These are phyloP conservation scores for Grammothele lineata DNA, from an alignment of 768 basidiomycete genomes.

Conservation along the genomic window DNA sequence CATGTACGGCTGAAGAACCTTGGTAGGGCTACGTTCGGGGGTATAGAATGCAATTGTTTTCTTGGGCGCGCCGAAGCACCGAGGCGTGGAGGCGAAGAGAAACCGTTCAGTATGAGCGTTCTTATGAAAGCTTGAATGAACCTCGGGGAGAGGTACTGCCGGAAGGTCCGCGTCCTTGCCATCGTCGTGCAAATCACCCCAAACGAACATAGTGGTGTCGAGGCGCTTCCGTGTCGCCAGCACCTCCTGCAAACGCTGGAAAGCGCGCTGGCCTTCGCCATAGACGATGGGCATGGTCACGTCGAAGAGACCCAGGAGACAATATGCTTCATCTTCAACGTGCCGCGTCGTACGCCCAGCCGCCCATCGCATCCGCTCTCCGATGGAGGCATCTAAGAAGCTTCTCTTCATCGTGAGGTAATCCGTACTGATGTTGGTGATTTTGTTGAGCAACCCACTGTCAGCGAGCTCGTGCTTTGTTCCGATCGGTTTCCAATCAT, in stretches of 20 bases:
- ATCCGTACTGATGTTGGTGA: neutral
- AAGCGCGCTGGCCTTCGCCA: slow-evolving; percentile 1
- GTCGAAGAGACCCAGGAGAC: slow-evolving; percentile 7
- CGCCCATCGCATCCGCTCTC: slow-evolving; percentile 7
- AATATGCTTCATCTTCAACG: slow-evolving; percentile 1
- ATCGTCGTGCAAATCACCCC: too few species aligned
- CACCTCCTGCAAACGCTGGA: slow-evolving; percentile 1
- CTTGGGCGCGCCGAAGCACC: too few species aligned
- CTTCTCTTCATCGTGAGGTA: neutral
- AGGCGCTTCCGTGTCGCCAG: too few species aligned
- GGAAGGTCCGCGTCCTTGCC: too few species aligned
- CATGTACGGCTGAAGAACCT: too few species aligned
- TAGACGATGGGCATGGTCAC: neutral
- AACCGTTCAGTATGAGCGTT: too few species aligned
- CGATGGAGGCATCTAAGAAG: neutral
- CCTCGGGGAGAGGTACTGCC: too few species aligned
- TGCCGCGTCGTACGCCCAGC: neutral
- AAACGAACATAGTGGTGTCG: too few species aligned
- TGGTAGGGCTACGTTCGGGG: too few species aligned
- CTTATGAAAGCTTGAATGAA: too few species aligned
- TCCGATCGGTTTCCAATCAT: neutral
- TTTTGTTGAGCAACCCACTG: neutral
- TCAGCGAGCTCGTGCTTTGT: neutral
- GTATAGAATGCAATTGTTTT: too few species aligned
- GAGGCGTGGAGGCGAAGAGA: too few species aligned